Percentiles rank a stretch among this genome's conserved stretches.
Evolutionary conservation across 495 filamentous ascomycete genomes (phyloP).

Genomic region (Durotheca rogersii): DNA sequence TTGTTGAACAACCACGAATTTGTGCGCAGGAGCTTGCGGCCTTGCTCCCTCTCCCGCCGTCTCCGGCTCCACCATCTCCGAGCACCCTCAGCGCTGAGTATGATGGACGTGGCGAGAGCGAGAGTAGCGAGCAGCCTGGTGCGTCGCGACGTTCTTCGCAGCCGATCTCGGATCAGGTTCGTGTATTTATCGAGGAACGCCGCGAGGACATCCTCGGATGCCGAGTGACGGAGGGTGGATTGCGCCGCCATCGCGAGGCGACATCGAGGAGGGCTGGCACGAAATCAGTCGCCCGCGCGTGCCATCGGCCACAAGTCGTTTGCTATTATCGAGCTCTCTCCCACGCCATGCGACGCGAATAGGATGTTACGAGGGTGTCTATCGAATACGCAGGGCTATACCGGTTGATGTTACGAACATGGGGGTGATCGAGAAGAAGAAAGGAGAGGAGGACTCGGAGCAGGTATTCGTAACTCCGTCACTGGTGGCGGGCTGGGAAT

Average conservation of each 20-base stretch:
- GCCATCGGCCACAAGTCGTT: conserved; percentile 20
- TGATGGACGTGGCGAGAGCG: conserved; percentile 70
- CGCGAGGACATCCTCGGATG: conserved; percentile 66
- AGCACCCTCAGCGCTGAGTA: conserved; percentile 71
- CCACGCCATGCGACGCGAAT: neutral
- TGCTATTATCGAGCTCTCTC: conserved; percentile 4
- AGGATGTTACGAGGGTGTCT: neutral
- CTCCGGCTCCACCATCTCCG: conserved; percentile 69
- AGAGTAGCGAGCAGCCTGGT: conserved; percentile 74
- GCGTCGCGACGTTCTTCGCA: conserved; percentile 63
- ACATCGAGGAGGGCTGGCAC: conserved; percentile 25
- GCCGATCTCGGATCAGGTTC: conserved; percentile 57
- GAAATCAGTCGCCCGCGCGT: conserved; percentile 6
- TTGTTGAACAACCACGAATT: conserved; percentile 92
- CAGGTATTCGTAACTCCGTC: conserved; percentile 15
- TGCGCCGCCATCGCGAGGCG: conserved; percentile 71
- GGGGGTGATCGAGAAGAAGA: conserved; percentile 1
- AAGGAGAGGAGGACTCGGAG: neutral
- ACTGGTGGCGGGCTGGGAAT: conserved; percentile 31
- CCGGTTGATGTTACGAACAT: conserved; percentile 12
- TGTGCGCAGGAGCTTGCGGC: conserved; percentile 73
- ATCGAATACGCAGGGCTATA: neutral
- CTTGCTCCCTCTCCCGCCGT: conserved; percentile 75
- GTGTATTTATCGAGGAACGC: conserved; percentile 67
- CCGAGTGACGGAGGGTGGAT: conserved; percentile 71